These are phyloP conservation scores for Akanthomyces dipterigenus DNA, from an alignment of 2,329 filamentous ascomycete species.

Conservation along the genomic window DNA sequence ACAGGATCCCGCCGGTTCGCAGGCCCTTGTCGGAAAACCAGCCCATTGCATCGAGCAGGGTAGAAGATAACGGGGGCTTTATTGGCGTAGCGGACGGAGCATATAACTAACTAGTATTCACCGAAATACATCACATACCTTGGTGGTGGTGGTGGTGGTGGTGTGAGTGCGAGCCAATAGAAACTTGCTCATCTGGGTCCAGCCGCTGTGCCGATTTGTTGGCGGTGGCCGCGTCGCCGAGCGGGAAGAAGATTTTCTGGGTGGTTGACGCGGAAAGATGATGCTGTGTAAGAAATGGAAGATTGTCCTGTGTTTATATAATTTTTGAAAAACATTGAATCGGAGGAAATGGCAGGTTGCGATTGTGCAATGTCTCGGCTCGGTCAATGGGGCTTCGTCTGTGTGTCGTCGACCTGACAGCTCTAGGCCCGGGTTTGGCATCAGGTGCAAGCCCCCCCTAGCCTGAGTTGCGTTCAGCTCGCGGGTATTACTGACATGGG, in stretches of 20 bases:
- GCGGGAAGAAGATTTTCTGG: not conserved
- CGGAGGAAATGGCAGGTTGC: not conserved
- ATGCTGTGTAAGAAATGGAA: not conserved
- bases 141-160: not conserved
- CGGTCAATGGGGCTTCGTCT: not conserved
- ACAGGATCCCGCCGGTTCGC: not conserved
- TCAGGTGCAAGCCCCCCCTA: not conserved
- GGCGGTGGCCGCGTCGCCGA: not conserved
- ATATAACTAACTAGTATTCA: too few species aligned
- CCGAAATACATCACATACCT: too few species aligned
- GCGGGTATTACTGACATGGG: not conserved
- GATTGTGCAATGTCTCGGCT: not conserved
- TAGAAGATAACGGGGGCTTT: not conserved
- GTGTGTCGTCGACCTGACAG: not conserved
- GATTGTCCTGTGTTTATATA: not conserved
- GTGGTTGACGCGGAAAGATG: not conserved
- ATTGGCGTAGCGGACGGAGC: not conserved
- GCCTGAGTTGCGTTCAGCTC: not conserved
- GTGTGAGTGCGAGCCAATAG: conserved; percentile 25
- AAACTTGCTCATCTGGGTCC: conserved; percentile 33
- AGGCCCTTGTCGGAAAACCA: too few species aligned
- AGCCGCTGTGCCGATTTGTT: conserved; percentile 7
- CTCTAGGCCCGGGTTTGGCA: not conserved
- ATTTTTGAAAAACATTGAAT: not conserved
- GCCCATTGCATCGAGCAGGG: not conserved